phyloP scores from a whole-genome alignment of 208 protist species.

The Acanthamoeba royreba region DNA sequence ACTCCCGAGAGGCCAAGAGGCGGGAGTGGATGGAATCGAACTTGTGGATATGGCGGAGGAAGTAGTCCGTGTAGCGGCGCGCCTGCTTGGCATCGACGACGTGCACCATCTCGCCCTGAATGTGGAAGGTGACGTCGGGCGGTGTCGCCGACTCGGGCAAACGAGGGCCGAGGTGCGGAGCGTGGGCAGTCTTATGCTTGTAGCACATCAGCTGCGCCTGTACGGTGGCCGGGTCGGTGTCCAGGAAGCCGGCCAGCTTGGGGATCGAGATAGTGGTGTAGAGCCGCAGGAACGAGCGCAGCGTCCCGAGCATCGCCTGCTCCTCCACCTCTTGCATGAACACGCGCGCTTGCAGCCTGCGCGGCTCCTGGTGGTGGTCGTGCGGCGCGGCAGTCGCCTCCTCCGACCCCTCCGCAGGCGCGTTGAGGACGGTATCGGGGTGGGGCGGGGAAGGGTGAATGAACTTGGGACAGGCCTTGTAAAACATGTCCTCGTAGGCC shows the following conservation, averaged over 20 bases:
- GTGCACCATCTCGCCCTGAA: constrained; percentile 74
- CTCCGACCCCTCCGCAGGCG: neutral
- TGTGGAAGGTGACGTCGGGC: constrained; percentile 76
- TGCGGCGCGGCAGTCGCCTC: neutral
- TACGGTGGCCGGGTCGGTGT: constrained; percentile 57
- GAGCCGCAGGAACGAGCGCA: constrained; percentile 81
- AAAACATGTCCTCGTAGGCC: constrained; percentile 75
- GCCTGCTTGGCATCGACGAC: constrained; percentile 52
- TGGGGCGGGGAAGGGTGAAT: constrained; percentile 55
- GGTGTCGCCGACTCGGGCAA: neutral
- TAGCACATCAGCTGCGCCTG: constrained; percentile 70
- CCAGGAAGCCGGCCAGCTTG: constrained; percentile 77
- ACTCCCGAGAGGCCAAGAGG: neutral
- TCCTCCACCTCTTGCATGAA: constrained; percentile 78
- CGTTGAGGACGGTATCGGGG: constrained; percentile 10
- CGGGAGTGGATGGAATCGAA: constrained; percentile 40
- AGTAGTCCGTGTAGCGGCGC: constrained; percentile 49
- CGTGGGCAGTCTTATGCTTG: constrained; percentile 79
- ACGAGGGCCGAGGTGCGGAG: constrained; percentile 45
- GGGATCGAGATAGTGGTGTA: constrained; percentile 81
- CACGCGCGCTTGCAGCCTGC: constrained; percentile 63
- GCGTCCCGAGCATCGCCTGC: constrained; percentile 70
- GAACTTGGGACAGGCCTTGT: constrained; percentile 75
- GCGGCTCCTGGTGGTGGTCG: constrained; percentile 20
- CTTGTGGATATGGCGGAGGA: constrained; percentile 66